These are phyloP conservation scores for Triticum timopheevii DNA, from an alignment of 176 grass and related monocot species.

Conservation along the genomic window DNA sequence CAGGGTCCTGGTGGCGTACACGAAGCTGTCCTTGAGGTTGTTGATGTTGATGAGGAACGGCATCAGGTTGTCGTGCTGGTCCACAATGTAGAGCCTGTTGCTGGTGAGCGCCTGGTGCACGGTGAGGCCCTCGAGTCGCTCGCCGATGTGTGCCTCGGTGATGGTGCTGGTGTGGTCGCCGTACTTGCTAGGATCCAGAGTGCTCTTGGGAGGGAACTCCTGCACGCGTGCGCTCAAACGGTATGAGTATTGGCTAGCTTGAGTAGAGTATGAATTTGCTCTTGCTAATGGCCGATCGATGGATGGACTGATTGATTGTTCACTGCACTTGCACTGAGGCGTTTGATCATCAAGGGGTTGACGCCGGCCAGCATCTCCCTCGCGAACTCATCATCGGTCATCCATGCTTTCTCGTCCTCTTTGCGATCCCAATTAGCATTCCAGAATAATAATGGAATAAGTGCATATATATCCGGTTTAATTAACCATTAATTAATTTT, in stretches of 20 bases:
- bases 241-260: too few species aligned
- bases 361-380: too few species aligned
- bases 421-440: too few species aligned
- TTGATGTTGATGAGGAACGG: slow-evolving; percentile 55
- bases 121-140: slow-evolving; percentile 39
- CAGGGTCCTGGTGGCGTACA: slow-evolving; percentile 66
- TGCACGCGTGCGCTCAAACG: neutral
- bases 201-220: slow-evolving; percentile 60
- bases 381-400: too few species aligned
- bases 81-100: slow-evolving; percentile 62
- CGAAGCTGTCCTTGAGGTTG: neutral
- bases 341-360: too few species aligned
- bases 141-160: slow-evolving; percentile 40
- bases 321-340: neutral
- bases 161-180: slow-evolving; percentile 68
- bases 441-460: too few species aligned
- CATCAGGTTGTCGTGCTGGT: slow-evolving; percentile 73
- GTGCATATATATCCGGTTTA: too few species aligned
- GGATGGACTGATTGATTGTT: too few species aligned
- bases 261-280: too few species aligned
- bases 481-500: too few species aligned
- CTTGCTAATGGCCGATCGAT: too few species aligned
- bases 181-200: slow-evolving; percentile 53
- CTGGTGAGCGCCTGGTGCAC: slow-evolving; percentile 40
- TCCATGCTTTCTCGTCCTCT: too few species aligned